phyloP scores from a whole-genome alignment of 2,329 filamentous ascomycete species.

The Arthrobotrys sphaeroides region DNA sequence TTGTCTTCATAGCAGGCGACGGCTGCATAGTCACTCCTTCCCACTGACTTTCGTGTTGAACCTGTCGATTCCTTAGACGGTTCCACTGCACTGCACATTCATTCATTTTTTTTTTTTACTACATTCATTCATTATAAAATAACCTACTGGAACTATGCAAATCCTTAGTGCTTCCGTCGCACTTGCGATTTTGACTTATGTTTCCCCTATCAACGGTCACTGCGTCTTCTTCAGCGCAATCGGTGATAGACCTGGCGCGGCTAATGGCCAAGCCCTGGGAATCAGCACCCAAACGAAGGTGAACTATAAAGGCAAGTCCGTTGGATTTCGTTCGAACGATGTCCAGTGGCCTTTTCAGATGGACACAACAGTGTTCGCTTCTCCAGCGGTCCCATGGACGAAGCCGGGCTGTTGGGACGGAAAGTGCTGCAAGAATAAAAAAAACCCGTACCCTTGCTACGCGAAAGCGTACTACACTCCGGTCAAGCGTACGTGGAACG shows the following conservation, averaged over 20 bases:
- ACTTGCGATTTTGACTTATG: slow-evolving; percentile 1
- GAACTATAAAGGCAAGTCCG: neutral
- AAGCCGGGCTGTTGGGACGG: neutral
- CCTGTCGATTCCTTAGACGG: neutral
- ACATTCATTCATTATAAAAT: neutral
- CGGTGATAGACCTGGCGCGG: neutral
- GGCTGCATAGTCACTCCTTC: neutral
- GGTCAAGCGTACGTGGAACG: neutral
- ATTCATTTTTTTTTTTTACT: neutral
- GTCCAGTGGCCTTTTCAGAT: neutral
- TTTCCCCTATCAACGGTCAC: neutral
- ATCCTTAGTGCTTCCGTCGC: neutral
- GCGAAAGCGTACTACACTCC: slow-evolving; percentile 1
- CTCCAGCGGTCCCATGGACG: neutral
- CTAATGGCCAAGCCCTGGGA: neutral
- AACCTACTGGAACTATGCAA: neutral
- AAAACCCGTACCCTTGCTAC: neutral
- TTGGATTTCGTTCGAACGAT: neutral
- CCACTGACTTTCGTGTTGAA: neutral
- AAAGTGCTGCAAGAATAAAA: slow-evolving; percentile 1
- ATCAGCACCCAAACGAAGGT: neutral
- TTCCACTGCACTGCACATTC: neutral
- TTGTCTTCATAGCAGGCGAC: neutral
- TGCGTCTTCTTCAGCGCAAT: neutral
- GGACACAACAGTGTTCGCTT: slow-evolving; percentile 1